Evolutionary conservation across 768 basidiomycete species (phyloP).

Genomic region (Flagelloscypha sp.): DNA sequence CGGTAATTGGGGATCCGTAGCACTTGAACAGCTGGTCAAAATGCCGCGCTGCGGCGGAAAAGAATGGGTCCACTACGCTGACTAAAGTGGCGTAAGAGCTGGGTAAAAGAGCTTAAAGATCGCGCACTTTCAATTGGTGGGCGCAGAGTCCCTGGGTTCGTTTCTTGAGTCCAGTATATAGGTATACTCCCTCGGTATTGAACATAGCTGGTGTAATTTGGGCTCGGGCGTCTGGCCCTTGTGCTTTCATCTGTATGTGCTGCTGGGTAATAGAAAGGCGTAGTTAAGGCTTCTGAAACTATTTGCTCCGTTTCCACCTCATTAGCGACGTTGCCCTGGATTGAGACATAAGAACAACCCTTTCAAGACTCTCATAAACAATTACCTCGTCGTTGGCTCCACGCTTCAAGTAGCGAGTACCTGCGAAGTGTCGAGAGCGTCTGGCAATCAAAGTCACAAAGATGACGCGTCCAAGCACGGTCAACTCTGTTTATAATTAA

Average conservation of each 20-base stretch:
- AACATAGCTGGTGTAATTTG: conserved; percentile 91
- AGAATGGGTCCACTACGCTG: conserved; percentile 91
- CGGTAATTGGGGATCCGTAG: conserved; percentile 84
- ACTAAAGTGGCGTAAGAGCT: conserved; percentile 38
- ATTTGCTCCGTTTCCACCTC: conserved; percentile 99
- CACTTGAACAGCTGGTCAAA: conserved; percentile 86
- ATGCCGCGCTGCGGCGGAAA: conserved; percentile 84
- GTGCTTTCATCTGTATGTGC: conserved; percentile 20
- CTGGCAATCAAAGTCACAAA: conserved; percentile 95
- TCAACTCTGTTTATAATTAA: conserved; percentile 57
- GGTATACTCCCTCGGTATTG: conserved; percentile 97
- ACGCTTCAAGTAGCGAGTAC: conserved; percentile 87
- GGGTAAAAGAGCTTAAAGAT: conserved; percentile 2
- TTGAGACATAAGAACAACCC: neutral
- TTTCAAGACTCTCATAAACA: neutral
- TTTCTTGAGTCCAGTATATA: conserved; percentile 94
- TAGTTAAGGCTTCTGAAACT: conserved; percentile 82
- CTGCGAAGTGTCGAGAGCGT: conserved; percentile 90
- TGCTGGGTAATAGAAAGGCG: conserved; percentile 76
- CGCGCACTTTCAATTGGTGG: conserved; percentile 91
- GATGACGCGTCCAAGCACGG: conserved; percentile 80
- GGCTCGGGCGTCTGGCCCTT: conserved; percentile 58
- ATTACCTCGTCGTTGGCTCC: conserved; percentile 88
- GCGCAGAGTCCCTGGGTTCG: conserved; percentile 78
- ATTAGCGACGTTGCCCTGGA: conserved; percentile 95